Evolutionary conservation across 2,329 filamentous ascomycete genomes (phyloP).

Genomic region (Colletotrichum simmondsii): DNA sequence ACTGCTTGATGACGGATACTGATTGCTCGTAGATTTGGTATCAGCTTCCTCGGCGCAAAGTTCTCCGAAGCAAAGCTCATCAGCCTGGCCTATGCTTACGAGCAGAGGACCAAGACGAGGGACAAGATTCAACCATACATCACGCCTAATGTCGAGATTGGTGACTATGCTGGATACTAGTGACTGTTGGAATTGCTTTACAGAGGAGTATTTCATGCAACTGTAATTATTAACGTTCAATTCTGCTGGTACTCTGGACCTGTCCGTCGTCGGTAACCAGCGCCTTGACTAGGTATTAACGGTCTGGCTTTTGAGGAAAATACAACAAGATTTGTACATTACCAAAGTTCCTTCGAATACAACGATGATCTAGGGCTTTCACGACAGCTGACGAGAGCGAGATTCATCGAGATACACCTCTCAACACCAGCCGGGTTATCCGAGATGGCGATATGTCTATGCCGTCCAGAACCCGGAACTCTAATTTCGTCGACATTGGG

Average conservation of each 20-base stretch:
- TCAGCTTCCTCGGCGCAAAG: conserved; percentile 68
- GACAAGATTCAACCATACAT: conserved; percentile 42
- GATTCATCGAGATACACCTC: background rate
- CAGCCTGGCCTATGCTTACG: conserved; percentile 74
- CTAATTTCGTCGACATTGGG: background rate
- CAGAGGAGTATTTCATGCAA: background rate
- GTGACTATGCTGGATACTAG: conserved; percentile 37
- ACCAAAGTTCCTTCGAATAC: background rate
- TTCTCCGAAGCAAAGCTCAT: conserved; percentile 72
- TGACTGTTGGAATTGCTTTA: background rate
- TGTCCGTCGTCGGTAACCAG: no score
- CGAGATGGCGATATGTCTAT: background rate
- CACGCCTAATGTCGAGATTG: conserved; percentile 45
- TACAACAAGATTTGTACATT: background rate
- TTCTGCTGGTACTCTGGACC: background rate
- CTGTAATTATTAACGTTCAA: background rate
- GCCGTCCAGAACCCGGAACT: background rate
- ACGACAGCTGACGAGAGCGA: background rate
- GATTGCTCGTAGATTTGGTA: conserved; percentile 58
- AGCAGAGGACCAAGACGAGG: conserved; percentile 62
- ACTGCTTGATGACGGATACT: background rate
- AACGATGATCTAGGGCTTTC: background rate
- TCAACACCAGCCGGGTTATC: background rate
- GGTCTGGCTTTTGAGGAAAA: background rate
- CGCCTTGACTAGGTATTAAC: background rate